Conservation (phyloP, 768 basidiomycete genomes). For the Strobilomyces echinocephalus region DNA sequence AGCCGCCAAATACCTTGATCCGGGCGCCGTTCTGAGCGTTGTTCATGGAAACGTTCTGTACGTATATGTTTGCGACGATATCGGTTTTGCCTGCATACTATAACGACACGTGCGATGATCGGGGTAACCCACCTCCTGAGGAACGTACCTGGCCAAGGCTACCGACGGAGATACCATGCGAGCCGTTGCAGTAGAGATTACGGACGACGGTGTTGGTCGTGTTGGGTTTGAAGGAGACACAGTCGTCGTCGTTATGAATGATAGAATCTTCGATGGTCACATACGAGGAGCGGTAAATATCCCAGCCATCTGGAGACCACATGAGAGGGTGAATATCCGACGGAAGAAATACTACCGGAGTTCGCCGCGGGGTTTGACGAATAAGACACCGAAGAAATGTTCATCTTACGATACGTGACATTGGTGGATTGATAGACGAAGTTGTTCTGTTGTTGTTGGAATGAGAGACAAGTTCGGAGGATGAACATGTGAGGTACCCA, state of each 20-base stretch:
- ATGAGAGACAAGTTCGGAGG: neutral
- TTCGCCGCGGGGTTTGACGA: constrained; percentile 33
- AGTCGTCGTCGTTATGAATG: constrained; percentile 41
- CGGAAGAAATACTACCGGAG: constrained; percentile 22
- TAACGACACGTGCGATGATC: neutral
- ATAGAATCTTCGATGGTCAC: constrained; percentile 34
- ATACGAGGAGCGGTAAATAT: constrained; percentile 40
- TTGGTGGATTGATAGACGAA: constrained; percentile 42
- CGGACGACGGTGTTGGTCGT: constrained; percentile 38
- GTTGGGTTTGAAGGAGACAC: constrained; percentile 27
- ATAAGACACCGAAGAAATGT: constrained; percentile 33
- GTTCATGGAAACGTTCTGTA: constrained; percentile 39
- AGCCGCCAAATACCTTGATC: constrained; percentile 50
- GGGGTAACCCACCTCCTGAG: neutral
- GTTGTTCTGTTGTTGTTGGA: constrained; percentile 22
- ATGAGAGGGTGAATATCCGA: neutral
- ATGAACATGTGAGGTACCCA: constrained; percentile 31
- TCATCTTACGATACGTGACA: constrained; percentile 38
- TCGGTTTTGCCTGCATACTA: constrained; percentile 38
- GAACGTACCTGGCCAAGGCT: constrained; percentile 38
- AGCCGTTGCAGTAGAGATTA: constrained; percentile 39
- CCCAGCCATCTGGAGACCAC: constrained; percentile 39
- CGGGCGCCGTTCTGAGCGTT: constrained; percentile 47
- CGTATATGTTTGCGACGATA: constrained; percentile 42
- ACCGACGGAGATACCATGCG: constrained; percentile 44